Evolutionary conservation across 2,329 filamentous ascomycete genomes (phyloP).

Genomic region (Lachnellula cervina): DNA sequence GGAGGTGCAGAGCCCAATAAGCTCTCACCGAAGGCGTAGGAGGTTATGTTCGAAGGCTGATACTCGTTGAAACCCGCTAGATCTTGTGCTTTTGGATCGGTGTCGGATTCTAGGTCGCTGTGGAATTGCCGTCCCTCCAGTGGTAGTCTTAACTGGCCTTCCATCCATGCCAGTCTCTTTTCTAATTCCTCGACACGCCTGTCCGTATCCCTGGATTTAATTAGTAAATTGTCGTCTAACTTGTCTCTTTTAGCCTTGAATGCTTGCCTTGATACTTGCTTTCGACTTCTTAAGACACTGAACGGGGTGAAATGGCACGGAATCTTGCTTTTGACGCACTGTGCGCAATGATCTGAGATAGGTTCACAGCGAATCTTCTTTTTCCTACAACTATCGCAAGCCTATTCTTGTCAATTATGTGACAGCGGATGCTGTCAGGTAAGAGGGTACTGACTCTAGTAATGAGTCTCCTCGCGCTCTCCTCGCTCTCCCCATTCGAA

Average conservation of each 20-base stretch:
- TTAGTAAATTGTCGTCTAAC: not conserved
- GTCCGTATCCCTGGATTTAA: conserved; percentile 6
- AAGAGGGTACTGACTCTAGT: conserved; percentile 9
- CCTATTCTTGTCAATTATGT: conserved; percentile 9
- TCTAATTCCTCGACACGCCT: conserved; percentile 19
- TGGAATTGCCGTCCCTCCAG: not conserved
- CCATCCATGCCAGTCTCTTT: conserved; percentile 17
- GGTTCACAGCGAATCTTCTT: conserved; percentile 31
- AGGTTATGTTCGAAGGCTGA: not conserved
- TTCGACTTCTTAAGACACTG: conserved; percentile 18
- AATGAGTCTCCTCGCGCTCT: not conserved
- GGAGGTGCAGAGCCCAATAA: not conserved
- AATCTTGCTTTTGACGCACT: conserved; percentile 26
- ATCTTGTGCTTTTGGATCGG: not conserved
- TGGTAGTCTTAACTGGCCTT: conserved; percentile 14
- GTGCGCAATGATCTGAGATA: conserved; percentile 22
- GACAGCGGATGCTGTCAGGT: not conserved
- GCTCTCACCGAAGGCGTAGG: not conserved
- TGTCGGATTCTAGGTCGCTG: not conserved
- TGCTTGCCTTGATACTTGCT: conserved; percentile 22
- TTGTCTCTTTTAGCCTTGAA: conserved; percentile 2
- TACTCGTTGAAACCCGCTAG: not conserved
- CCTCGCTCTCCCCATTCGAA: not conserved
- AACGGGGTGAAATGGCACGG: conserved; percentile 31
- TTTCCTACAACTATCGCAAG: conserved; percentile 30